Conservation (phyloP, 805 yeast species). For the Debaryomyces hansenii region DNA sequence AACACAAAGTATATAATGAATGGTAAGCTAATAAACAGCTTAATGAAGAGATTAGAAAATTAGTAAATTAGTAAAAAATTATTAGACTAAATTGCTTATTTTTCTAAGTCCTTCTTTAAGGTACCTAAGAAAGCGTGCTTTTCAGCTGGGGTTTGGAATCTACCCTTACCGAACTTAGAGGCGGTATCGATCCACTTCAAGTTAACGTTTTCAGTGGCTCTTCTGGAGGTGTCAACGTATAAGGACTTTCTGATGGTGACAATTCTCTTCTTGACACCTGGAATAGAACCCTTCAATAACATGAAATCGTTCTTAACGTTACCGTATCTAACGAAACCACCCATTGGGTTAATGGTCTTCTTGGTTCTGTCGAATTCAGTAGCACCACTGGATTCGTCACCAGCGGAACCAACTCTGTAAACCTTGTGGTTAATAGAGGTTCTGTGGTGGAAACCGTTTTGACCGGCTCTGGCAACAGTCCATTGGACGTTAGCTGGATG, state of each 20-base stretch:
- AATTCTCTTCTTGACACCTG: constrained; percentile 99
- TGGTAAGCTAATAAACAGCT: not conserved
- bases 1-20: not conserved
- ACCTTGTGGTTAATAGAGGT: constrained; percentile 99
- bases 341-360: constrained; percentile 99
- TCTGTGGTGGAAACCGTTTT: constrained; percentile 99
- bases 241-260: constrained; percentile 98
- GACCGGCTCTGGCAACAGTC: constrained; percentile 99
- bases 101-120: constrained; percentile 92
- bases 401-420: constrained; percentile 98
- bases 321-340: constrained; percentile 99
- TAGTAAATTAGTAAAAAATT: not conserved
- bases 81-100: constrained; percentile 15
- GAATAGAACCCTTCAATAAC: constrained; percentile 97
- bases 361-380: constrained; percentile 99
- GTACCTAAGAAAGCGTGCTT: constrained; percentile 99
- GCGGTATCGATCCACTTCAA: constrained; percentile 99
- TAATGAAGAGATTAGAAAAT: not conserved
- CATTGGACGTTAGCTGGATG: constrained; percentile 99
- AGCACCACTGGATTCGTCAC: constrained; percentile 90
- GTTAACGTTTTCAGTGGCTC: constrained; percentile 93
- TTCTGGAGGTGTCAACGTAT: constrained; percentile 96
- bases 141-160: constrained; percentile 99
- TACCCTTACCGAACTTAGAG: constrained; percentile 99
- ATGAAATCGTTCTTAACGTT: constrained; percentile 95